Evolutionary conservation across 495 filamentous ascomycete genomes (phyloP), one percentile per base, ranked within the genome.

Genomic region (Daldinia childiae): DNA sequence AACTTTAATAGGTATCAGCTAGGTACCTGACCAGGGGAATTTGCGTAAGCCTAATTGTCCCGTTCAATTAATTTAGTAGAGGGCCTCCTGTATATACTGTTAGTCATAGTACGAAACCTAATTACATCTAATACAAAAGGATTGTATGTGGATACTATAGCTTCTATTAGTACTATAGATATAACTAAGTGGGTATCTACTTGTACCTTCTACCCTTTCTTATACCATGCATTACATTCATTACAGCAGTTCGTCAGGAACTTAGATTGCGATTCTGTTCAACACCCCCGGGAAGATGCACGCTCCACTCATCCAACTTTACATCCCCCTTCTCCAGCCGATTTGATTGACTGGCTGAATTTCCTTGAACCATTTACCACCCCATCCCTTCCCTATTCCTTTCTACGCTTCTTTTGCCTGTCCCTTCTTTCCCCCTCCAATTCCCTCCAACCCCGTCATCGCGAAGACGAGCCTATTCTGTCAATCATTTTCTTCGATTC

Each of bases 371-470:
- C 73, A 71, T 68, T 70, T 52, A 51, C 50, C 59, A 51, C 66
- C 73, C 70, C 78, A 79, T 79, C 82, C 81, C 62, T 69, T 62
- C 68, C 68, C 65, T 50, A 80, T 65, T 56, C 69, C 39, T 34
- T 63, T 61, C 62, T 27, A 66, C 58, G 50, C 67, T 64, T 36
- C 52, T 64, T 62, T 59, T 58, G 51, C 52, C 56, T 56, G 39
- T 68, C 45, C 51, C 50, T 59, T 67, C 56, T 71, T 74, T 71
- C 39, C 27, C 54, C 62, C 71, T 60, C 70, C 69, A 60, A 48
- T 66, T 57, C 36, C 56, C 59, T 61, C 66, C 19, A 51, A 55
- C 71, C 58, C 66, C 58, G 59, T 62, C 65, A 62, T 58, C 64
- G 71, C 66, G 59, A 66, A 71, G 71, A 69, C 70, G 74, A 76